Conservation (phyloP, 2,329 filamentous ascomycete genomes). For the Microdochium paspali region DNA sequence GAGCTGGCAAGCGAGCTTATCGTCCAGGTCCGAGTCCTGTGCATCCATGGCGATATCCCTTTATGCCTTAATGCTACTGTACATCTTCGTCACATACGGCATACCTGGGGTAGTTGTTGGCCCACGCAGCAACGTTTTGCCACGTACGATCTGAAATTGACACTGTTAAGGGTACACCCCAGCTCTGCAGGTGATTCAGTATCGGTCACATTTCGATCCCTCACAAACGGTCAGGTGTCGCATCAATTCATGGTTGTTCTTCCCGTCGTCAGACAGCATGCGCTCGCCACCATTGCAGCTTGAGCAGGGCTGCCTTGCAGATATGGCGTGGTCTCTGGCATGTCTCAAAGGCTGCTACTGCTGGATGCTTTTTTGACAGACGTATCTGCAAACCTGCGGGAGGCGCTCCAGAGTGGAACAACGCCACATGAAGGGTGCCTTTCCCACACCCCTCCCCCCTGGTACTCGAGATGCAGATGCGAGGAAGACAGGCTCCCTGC, state of each 20-base stretch:
- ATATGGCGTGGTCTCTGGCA: background rate
- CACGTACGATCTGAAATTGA: background rate
- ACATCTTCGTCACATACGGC: background rate
- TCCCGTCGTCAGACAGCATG: too few relatives aligned
- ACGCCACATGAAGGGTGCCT: background rate
- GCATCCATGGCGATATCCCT: background rate
- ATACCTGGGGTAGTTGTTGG: background rate
- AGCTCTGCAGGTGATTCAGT: background rate
- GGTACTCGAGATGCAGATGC: background rate
- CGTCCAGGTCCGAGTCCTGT: background rate
- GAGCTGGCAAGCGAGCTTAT: too few relatives aligned
- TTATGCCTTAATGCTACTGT: background rate
- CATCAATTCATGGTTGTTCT: too few relatives aligned
- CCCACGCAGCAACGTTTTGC: background rate
- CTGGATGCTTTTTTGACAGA: background rate
- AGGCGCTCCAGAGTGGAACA: background rate
- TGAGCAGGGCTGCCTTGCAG: background rate
- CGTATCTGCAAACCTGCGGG: background rate
- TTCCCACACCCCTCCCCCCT: background rate
- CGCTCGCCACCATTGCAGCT: background rate
- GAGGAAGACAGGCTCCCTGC: background rate
- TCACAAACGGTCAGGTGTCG: background rate
- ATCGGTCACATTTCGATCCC: background rate
- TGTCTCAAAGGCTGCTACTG: background rate
- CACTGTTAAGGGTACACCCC: background rate